Percentiles rank a stretch among this genome's conserved stretches.
phyloP scores from a whole-genome alignment of 1,284 basidiomycete genomes.

The Abortiporus biennis region DNA sequence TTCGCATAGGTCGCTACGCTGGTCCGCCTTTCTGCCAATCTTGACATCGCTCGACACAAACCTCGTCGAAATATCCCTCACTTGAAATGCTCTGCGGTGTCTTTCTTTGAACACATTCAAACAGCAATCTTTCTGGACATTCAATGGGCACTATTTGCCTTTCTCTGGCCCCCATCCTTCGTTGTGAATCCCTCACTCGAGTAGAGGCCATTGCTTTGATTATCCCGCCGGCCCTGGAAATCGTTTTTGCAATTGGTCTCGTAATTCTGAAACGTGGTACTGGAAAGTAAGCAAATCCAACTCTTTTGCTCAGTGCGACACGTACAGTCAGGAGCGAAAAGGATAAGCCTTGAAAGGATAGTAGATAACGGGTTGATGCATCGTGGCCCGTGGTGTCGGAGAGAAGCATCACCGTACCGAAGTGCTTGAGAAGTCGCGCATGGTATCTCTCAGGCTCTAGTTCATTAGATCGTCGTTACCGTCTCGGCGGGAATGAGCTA shows the following conservation, averaged over 20 bases:
- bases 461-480: no score
- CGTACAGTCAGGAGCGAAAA: no score
- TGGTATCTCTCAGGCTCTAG: no score
- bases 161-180: slow-evolving; percentile 63
- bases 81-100: slow-evolving; percentile 19
- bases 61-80: neutral
- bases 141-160: slow-evolving; percentile 52
- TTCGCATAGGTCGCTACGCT: slow-evolving; percentile 14
- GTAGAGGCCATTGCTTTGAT: slow-evolving; percentile 46
- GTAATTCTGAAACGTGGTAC: slow-evolving; percentile 43
- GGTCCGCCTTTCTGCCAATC: neutral
- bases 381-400: no score
- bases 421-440: no score
- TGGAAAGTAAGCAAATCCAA: slow-evolving; percentile 49
- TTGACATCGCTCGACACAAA: neutral
- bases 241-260: slow-evolving; percentile 50
- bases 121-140: slow-evolving; percentile 12
- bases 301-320: no score
- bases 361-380: no score
- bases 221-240: slow-evolving; percentile 58
- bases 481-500: no score
- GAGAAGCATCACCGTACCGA: no score
- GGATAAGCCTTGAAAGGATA: no score
- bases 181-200: slow-evolving; percentile 51
- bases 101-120: slow-evolving; percentile 13